phyloP scores from a whole-genome alignment of 495 filamentous ascomycete species.

The Aspergillus homomorphus region DNA sequence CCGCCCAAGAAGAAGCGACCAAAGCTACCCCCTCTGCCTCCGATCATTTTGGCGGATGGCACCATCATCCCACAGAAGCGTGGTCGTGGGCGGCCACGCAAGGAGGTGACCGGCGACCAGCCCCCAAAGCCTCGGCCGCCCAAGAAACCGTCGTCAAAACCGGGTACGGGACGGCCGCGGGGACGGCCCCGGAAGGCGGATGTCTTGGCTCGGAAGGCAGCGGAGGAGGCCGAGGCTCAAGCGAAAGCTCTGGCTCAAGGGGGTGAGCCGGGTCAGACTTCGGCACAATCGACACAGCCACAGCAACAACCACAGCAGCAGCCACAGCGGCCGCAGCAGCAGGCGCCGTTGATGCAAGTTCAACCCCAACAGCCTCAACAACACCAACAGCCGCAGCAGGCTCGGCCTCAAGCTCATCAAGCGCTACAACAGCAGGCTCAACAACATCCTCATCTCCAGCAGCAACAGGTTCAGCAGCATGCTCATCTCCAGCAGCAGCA shows the following conservation, averaged over 20 bases:
- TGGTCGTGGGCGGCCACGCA: conserved; percentile 41
- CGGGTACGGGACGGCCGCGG: conserved; percentile 37
- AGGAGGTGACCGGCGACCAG: conserved; percentile 29
- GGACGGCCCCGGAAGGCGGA: conserved; percentile 41
- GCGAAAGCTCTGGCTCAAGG: neutral
- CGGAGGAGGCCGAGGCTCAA: conserved; percentile 11
- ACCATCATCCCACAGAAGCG: conserved; percentile 34
- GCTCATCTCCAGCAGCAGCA: conserved; percentile 3
- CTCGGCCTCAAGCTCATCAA: neutral
- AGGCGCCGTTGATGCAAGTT: neutral
- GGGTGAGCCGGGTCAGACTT: neutral
- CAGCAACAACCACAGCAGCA: neutral
- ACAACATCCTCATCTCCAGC: neutral
- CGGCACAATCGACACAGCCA: neutral
- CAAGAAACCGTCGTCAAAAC: conserved; percentile 20
- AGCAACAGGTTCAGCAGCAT: neutral
- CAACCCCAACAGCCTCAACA: conserved; percentile 7
- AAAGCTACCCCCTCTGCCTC: conserved; percentile 13
- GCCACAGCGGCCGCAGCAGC: neutral
- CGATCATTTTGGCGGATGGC: conserved; percentile 33
- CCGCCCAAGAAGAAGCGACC: neutral
- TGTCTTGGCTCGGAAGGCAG: conserved; percentile 26
- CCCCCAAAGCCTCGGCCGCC: conserved; percentile 26
- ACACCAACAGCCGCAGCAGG: conserved; percentile 2
- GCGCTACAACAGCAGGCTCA: neutral